Base-by-base conservation (phyloP, 2,329 filamentous ascomycete genomes). In the Penicillium sp. region DNA sequence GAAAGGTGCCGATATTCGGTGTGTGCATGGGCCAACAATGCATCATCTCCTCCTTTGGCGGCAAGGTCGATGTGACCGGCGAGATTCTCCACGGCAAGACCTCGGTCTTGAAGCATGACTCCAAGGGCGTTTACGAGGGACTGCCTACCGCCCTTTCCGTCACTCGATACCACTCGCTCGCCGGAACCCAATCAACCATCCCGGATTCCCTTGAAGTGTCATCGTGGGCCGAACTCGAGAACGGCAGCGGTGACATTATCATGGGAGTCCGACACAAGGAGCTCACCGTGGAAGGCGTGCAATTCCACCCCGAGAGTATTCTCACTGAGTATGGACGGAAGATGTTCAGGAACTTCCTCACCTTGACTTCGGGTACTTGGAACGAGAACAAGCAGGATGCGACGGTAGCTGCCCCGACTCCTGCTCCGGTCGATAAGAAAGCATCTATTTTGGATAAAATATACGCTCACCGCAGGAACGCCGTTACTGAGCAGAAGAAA, bases 21-120 rank as follows among this genome's bases (percentile, higher is more conserved):
- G 94, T 99, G 28, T 99, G 94, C 70, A 97, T 99, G 93, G 94
- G 94, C 63, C 87, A 96, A 85, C 94, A 99, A 79, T 99, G 94
- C 74, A 97, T 99, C 60, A 93, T 95, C 69, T 89, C 94, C 49
- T 86, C 90, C 29, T 97, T 95, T 67, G 94, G 94, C 44, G 94
- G 94, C 55, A 85, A 88, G 46, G 94, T 99, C 45, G 87, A 87
- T 69, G 93, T 90, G 53, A 95, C 94, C 9, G 94, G 94, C 24
- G 94, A 99, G 76, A 96, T 96, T 67, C 79, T 99, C 49, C 94
- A 99, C 68, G 94, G 94, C 64, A 99, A 99, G 78, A 99, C 94
- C 6, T 97, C 93, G 2, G 87, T 88, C 46, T 79, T 99, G 66
- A 84, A 85, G 38, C 94, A 99, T 73, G 94, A 99, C 70, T 82